Base-by-base conservation (phyloP, 108 stramenopile genomes). In the Nitzschia putrida region DNA sequence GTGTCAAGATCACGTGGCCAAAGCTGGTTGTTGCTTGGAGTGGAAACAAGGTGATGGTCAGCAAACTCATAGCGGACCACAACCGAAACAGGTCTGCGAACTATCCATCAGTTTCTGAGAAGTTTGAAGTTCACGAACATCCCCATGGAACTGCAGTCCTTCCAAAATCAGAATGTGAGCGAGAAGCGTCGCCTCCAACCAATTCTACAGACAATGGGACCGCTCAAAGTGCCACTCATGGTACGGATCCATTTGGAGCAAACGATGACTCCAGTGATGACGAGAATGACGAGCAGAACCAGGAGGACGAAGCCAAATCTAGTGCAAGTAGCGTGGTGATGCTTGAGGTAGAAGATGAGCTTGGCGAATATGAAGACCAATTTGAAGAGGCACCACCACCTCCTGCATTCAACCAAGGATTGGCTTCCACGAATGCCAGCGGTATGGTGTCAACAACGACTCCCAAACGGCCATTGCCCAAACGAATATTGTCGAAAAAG, bases 51-150 rank as follows among this genome's bases (percentile, higher is more conserved):
- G 58, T 72, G 16, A 10, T 72, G 11, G 71, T 72, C 8, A 64
- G 24, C 16, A 64, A 64, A 56, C 63, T 72, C 8, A 60, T 70
- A 10, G 43, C 58, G 0, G 69, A 58, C 11, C 69, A 70, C 67
- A 68, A 68, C 41, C 47, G 47, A 18, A 49, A 49, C 18, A 49
- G 18, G 47, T 18, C 14, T 18, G 29, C 29, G 4, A 34, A 34
- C 29, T 34, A 34, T 34, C 29, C 29, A 34, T 34, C 29, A 4
- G 29, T 34, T 34, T 49, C 47, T 2, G n/a, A 18, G 6, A 18
- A 6, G 47, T 18, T 18, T 16, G n/a, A 49, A 6, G 47, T 18
- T 6, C n/a, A 49, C 18, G 47, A 49, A 49, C 47, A 18, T 18
- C 18, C 47, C 47, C 1, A 49, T 49, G 47, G 47, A 49, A 49